Evolutionary conservation across 192 early-diverging fungal species (phyloP).

Genomic region (Rhizophagus clarus): DNA sequence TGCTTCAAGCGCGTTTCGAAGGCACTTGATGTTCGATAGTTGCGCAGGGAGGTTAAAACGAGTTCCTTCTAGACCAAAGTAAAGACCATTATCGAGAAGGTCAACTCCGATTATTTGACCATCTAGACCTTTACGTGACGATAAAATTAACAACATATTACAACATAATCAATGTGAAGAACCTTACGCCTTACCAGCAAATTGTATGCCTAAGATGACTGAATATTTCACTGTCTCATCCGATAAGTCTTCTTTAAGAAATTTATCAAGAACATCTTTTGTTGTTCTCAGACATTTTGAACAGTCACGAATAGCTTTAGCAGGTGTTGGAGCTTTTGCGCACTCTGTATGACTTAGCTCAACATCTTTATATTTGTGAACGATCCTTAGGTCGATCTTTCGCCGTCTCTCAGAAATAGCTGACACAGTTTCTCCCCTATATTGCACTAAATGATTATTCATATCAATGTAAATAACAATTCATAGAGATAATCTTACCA

Average conservation of each 20-base stretch:
- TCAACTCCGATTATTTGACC: constrained; percentile 7
- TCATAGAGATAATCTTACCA: constrained; percentile 10
- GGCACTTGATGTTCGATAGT: background rate
- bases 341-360: constrained; percentile 32
- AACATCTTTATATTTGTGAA: background rate
- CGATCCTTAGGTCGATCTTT: constrained; percentile 26
- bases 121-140: background rate
- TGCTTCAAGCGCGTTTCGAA: background rate
- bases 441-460: background rate
- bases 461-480: background rate
- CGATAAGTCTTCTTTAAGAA: constrained; percentile 19
- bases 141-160: background rate
- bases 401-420: background rate
- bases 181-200: constrained; percentile 14
- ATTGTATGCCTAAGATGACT: background rate
- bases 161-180: background rate
- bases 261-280: constrained; percentile 27
- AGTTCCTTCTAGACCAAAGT: background rate
- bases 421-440: constrained; percentile 22
- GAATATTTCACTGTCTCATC: background rate
- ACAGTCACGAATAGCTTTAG: constrained; percentile 22
- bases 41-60: background rate
- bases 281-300: constrained; percentile 23
- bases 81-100: constrained; percentile 2
- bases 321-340: background rate